Base-by-base conservation (phyloP, 163 green algal species). In the Smithsoniella earleae region DNA sequence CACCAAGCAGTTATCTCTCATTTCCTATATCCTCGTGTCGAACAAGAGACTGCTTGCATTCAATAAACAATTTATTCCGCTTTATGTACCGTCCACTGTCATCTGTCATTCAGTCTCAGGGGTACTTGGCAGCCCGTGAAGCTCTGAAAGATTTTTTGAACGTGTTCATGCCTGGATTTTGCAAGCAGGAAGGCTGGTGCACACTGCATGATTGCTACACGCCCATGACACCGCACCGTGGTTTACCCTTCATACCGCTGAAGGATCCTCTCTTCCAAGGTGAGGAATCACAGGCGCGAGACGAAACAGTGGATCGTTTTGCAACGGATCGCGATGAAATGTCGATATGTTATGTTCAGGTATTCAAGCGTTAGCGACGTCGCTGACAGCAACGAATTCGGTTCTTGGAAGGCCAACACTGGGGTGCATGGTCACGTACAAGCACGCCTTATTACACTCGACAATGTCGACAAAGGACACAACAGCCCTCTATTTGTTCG, bases 91-190 rank as follows among this genome's bases (percentile, higher is more conserved):
- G 27, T 18, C 43, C 58, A 8, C 16, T 69, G 58, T 5, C 58
- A 34, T 22, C 20, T 16, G 34, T 69, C 16, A 69, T 69, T 38
- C 31, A n/a, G 27, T 40, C 16, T 13, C 58, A 69, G 25, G 58
- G 58, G 3, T 69, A 69, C 58, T 43, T 69, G 27, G 58, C 58
- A 69, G 25, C 58, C 2, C 18, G 58, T 22, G 34, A 0, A 5
- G 58, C 58, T 4, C 20, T 69, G 4, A 69, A 69, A 34, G 34
- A 34, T 13, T 69, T 69, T 36, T 13, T 69, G 5, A 43, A 25
- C 25, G 43, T 1, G n/a, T 69, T 69, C 25, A 69, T 69, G 58
- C 58, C 58, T 22, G 58, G 58, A 37, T 69, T 69, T 69, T 69
- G 58, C 27, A 69, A 69, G 25, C 58, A 34, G 5, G 58, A 69